Evolutionary conservation across 2,329 filamentous ascomycete genomes (phyloP), one percentile per base, ranked within the genome.

Genomic region (Chrysoporthe deuterocubensis): DNA sequence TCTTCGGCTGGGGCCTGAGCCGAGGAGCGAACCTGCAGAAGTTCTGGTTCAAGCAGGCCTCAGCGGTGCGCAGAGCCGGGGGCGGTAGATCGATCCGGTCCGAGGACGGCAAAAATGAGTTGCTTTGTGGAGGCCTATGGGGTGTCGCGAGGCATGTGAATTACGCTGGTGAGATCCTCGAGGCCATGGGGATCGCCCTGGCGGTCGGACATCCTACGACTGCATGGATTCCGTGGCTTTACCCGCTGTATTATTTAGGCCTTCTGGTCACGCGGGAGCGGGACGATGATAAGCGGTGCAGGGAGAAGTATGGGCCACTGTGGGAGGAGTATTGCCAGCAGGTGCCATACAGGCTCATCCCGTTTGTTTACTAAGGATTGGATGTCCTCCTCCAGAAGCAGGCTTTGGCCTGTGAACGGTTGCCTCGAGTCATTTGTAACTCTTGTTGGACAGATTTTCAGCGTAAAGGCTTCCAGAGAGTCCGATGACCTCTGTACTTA

Each of bases 41-140:
- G 58, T 68, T 52, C 50, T 44, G 58, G 58, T 68, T 68, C 63
- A 68, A 68, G 63, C 48, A 40, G 16, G 13, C 26, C 14, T 34
- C 56, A 7, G 46, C 46, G 14, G 56, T 34, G 5, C 56, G 56
- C 5, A 52, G 37, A 16, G 56, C 62, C 48, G 26, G 26, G 16
- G 46, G 4, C 8, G 48, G 46, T 1, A 64, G 18, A 48, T 46
- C 52, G 2, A 34, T 68, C 34, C 16, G 44, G 34, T 68, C 67
- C 4, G 58, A 63, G 16, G 63, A 68, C 40, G 67, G 67, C 44
- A 62, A 40, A 43, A 63, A 68, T 2, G 67, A 58, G 58, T 40
- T 68, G 34, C 57, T 62, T 52, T 68, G 67, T 43, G 67, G 67
- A 21, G 67, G 67, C 1, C 65, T 68, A 34, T 68, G 67, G 67